These are phyloP conservation scores for Marchantia paleacea DNA, from an alignment of 225 moss, liverwort and hornwort genomes.

Conservation along the genomic window DNA sequence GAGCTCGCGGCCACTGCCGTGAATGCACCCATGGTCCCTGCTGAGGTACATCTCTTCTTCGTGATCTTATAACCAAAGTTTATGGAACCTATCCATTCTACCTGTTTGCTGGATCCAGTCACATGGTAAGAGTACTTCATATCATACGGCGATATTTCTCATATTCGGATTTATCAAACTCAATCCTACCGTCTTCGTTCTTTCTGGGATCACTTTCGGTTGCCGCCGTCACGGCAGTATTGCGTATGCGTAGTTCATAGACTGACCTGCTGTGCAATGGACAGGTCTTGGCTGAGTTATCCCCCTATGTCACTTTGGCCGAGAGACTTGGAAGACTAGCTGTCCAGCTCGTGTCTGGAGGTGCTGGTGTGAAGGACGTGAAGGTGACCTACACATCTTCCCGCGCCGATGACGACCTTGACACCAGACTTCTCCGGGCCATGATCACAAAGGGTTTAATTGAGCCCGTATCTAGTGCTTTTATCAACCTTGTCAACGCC, in stretches of 20 bases:
- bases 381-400: constrained; percentile 76
- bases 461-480: constrained; percentile 86
- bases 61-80: too few relatives aligned
- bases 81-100: too few relatives aligned
- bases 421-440: constrained; percentile 86
- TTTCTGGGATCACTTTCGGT: too few relatives aligned
- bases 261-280: neutral
- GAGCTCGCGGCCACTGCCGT: constrained; percentile 95
- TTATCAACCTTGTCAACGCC: constrained; percentile 93
- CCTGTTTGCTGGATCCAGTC: too few relatives aligned
- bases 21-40: constrained; percentile 96
- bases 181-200: too few relatives aligned
- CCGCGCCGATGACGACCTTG: constrained; percentile 75
- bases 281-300: constrained; percentile 73
- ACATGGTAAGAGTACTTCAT: too few relatives aligned
- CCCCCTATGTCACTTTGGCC: constrained; percentile 74
- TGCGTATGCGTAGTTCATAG: neutral
- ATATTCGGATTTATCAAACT: too few relatives aligned
- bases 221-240: too few relatives aligned
- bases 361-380: constrained; percentile 78
- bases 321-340: constrained; percentile 83
- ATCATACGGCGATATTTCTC: too few relatives aligned
- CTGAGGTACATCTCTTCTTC: constrained; percentile 40
- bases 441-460: constrained; percentile 93
- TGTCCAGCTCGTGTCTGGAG: constrained; percentile 82